phyloP scores from a whole-genome alignment of 164 flowering plant species.

The Cinnamomum micranthum region DNA sequence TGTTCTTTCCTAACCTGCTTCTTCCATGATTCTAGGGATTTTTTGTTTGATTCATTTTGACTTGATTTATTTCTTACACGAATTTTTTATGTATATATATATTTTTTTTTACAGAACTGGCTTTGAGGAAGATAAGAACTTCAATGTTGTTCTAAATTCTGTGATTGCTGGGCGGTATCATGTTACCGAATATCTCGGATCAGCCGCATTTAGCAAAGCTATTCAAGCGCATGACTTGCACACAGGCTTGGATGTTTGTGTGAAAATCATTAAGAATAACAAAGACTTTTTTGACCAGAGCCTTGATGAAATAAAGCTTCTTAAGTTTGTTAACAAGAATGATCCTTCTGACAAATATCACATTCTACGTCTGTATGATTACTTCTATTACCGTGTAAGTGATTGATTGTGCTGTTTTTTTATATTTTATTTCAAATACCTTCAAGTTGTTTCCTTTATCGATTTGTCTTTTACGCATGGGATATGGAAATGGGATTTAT shows the following conservation, averaged over 20 bases:
- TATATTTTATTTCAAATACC: not conserved
- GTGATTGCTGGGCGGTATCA: conserved; percentile 98
- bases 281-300: conserved; percentile 99
- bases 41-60: not conserved
- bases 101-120: conserved; percentile 73
- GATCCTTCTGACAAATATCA: conserved; percentile 98
- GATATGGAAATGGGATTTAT: no score
- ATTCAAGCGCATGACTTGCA: conserved; percentile 99
- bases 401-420: not conserved
- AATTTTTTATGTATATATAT: not conserved
- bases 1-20: not conserved
- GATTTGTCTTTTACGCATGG: no score
- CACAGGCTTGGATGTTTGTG: conserved; percentile 98
- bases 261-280: conserved; percentile 96
- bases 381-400: conserved; percentile 95
- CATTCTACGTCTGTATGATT: conserved; percentile 87
- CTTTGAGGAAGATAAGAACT: conserved; percentile 98
- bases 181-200: conserved; percentile 98
- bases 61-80: no score
- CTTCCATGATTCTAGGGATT: not conserved
- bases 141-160: conserved; percentile 90
- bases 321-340: conserved; percentile 92
- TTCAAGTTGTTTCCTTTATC: no score
- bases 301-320: conserved; percentile 99
- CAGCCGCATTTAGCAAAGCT: conserved; percentile 99